Evolutionary conservation across 441 rosid species (phyloP), one percentile per base, ranked within the genome.

Genomic region (Dalechampia spathulata): DNA sequence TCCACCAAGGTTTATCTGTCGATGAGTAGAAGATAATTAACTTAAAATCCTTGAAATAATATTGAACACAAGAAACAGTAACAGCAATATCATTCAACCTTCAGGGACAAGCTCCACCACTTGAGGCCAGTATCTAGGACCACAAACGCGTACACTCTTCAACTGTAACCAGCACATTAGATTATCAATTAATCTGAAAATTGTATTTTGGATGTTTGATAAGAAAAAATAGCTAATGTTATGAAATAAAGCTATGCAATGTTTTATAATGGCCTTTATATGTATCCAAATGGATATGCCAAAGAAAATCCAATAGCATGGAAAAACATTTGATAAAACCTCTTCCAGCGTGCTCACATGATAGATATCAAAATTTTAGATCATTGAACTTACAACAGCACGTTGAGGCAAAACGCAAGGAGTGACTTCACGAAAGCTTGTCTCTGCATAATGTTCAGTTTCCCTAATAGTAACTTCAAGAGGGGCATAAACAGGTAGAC

Each of bases 101-200:
- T 93, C 93, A 43, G 96, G 91, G 57, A 76, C 76, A 64, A 93
- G 89, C 61, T 90, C 94, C 50, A 87, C 73, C 52, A 80, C 81
- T 77, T 90, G 96, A 72, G 99, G 76, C 97, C 99, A 90, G 74
- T 93, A 93, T 43, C 96, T 84, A 61, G 97, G 99, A 62, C 99
- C 95, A 77, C 99, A 93, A 22, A 93, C 95, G 43, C 75, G 67
- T 58, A 90, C 72, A 26, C 68, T 81, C 78, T 81, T 87, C 76
- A 93, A 78, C 99, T 93, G 91, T 71, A 75, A 63, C 51, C 52
- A 73, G 41, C 40, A 75, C 13, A 13, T 59, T 48, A 52, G 60
- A 48, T 15, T 58, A 63, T 46, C 25, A 46, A 49, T 49, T 40
- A 62, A 57, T 56, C 45, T 40, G 0, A 50, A 60, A 61, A 49